Percentiles rank a stretch among this genome's conserved stretches.
Conservation (phyloP, 805 yeast genomes). For the Wickerhamiella azyma region DNA sequence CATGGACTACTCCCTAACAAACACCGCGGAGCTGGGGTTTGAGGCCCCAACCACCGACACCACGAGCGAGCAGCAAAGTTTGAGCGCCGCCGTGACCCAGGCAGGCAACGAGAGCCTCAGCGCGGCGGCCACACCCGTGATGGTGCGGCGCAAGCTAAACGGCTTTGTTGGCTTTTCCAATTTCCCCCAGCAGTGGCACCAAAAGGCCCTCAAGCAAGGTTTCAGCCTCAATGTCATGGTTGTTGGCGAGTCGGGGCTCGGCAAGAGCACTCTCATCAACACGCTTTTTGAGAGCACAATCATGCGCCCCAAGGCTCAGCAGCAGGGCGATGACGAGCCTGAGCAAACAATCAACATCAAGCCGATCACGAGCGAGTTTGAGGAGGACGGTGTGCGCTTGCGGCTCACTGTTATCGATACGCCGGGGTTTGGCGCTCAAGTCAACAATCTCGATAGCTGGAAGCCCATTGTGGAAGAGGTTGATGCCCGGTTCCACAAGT, state of each 20-base stretch:
- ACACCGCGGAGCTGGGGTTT: constrained; percentile 1
- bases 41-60: constrained; percentile 8
- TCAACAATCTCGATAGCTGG: constrained; percentile 73
- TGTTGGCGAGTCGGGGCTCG: constrained; percentile 75
- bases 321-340: constrained; percentile 7
- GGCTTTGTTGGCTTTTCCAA: constrained; percentile 96
- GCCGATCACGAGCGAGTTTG: constrained; percentile 56
- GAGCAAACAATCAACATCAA: constrained; percentile 38
- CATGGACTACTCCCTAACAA: not conserved
- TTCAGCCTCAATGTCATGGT: constrained; percentile 79
- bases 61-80: constrained; percentile 9
- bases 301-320: constrained; percentile 7
- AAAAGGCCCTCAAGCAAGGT: constrained; percentile 80
- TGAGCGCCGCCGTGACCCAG: constrained; percentile 10
- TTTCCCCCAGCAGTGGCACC: constrained; percentile 97
- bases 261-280: constrained; percentile 83
- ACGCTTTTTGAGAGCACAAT: constrained; percentile 68
- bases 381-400: constrained; percentile 85
- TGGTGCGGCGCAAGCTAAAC: constrained; percentile 69
- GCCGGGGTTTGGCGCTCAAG: constrained; percentile 87
- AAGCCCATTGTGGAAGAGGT: constrained; percentile 84
- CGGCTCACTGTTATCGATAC: constrained; percentile 74
- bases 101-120: constrained; percentile 9
- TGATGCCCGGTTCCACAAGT: constrained; percentile 71
- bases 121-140: constrained; percentile 29